Conservation (phyloP, 1,139 yeast species). For the Candida sp. region DNA sequence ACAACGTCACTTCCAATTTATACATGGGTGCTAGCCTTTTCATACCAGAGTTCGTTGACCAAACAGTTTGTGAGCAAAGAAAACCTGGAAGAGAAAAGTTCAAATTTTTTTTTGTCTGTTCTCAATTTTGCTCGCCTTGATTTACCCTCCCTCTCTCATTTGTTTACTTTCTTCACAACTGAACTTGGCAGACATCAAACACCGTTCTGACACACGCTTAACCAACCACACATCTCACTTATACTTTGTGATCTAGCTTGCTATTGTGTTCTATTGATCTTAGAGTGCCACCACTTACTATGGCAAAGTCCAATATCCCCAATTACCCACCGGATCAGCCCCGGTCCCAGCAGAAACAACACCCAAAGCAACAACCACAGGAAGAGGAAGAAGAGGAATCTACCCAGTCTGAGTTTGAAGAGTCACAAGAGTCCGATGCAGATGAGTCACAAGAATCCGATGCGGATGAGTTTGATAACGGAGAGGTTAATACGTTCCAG, state of each 20-base stretch:
- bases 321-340: background rate
- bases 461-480: background rate
- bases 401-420: conserved; percentile 1
- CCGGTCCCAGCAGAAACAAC: background rate
- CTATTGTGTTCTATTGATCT: no score
- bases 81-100: background rate
- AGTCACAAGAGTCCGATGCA: background rate
- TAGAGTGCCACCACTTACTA: background rate
- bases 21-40: no score
- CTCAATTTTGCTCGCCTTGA: background rate
- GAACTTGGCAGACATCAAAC: no score
- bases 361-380: background rate
- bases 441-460: background rate
- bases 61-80: no score
- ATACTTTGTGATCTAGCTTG: background rate
- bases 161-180: background rate
- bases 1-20: no score
- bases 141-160: background rate
- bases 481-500: background rate
- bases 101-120: background rate
- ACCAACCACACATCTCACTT: no score
- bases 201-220: no score
- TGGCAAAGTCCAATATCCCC: background rate
- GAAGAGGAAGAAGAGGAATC: background rate
- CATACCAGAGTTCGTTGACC: no score